Conservation (phyloP, 2,329 filamentous ascomycete species). For the Berkeleyomyces rouxiae region DNA sequence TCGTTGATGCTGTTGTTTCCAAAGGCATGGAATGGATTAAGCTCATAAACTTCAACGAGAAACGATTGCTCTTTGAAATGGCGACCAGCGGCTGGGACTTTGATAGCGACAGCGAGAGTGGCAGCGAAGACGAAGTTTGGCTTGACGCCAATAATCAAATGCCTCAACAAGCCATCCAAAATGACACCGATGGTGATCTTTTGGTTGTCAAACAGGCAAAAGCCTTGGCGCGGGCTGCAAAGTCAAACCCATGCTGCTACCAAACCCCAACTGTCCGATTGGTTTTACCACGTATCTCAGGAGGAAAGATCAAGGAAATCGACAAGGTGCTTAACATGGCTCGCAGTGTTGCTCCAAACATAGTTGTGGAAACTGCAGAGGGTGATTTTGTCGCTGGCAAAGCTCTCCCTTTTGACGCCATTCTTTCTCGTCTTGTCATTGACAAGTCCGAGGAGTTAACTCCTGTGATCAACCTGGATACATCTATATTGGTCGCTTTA, state of each 20-base stretch:
- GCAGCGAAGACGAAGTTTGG: background rate
- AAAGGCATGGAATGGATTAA: constrained; percentile 4
- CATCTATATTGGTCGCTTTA: background rate
- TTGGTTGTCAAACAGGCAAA: background rate
- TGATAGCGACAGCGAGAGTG: background rate
- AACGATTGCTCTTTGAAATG: constrained; percentile 1
- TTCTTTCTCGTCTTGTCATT: background rate
- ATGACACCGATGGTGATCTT: background rate
- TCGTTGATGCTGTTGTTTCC: background rate
- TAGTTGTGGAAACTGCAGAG: background rate
- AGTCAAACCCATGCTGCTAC: constrained; percentile 1
- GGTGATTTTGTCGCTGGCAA: background rate
- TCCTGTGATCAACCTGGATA: background rate
- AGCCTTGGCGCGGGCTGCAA: background rate
- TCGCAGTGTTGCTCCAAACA: background rate
- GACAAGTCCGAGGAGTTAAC: background rate
- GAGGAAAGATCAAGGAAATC: background rate
- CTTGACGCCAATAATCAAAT: background rate
- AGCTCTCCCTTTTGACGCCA: background rate
- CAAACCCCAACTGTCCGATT: background rate
- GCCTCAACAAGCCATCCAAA: background rate
- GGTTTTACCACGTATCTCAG: background rate
- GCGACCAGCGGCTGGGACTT: constrained; percentile 1
- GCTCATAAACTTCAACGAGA: background rate
- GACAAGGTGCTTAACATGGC: background rate